Base-by-base conservation (phyloP, 257 asterid species). In the Jacaranda copaia region DNA sequence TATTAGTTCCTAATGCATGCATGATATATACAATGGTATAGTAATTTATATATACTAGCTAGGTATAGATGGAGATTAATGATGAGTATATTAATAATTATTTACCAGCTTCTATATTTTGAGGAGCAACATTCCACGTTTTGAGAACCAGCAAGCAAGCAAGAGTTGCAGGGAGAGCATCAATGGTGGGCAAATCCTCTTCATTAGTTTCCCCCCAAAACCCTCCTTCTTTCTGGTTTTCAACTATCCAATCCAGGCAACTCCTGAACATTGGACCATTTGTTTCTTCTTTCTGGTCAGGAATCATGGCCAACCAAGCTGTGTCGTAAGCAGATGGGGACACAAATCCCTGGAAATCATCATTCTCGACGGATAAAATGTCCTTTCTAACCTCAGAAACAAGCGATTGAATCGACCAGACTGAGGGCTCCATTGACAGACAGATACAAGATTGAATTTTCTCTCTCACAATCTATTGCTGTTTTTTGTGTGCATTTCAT, bases 281-380 rank as follows among this genome's bases (percentile, higher is more conserved):
- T 36, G 4, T 8, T 10, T 0, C 32, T 79, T 32, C 2, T 6
- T n/a, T 0, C 4, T 78, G 59, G 60, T 57, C 63, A 3, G 91
- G 88, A 43, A 90, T 51, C 92, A 87, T 90, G 76, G 92, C 89
- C 68, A 90, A 18, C 91, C 93, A 90, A 8, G 93, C 92, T 6
- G 87, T 88, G 82, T 88, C 93, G 25, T 90, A 84, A 2, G 91
- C 89, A 20, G 87, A 87, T 6, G 86, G 78, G 7, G 84, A 53
- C 4, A 80, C 79, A 39, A 76, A 70, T 11, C 77, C 20, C 52
- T 64, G 52, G 5, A 65, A 43, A 42, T 76, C 68, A 36, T 72
- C 68, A 16, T 42, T 2, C 7, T 25, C 0, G 3, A 7, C 68
- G 0, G 69, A 70, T 36, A 88, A 84, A 20, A 85, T 45, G 60